Evolutionary conservation across 78 protist species (phyloP).

Genomic region (Pelomyxa schiedti): DNA sequence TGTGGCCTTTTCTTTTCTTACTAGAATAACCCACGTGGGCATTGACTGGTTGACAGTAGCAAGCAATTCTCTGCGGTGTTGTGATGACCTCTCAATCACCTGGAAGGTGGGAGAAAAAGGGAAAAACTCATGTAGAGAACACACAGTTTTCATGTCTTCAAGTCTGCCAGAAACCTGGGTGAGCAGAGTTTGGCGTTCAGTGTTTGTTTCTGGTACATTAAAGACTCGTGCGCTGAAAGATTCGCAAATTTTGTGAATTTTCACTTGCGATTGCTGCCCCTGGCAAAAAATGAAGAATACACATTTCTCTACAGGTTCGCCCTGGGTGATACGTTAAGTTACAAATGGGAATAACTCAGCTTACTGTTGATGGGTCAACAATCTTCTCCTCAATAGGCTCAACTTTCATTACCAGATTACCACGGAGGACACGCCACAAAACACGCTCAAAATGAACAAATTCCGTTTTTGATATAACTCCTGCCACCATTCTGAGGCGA

Average conservation of each 20-base stretch:
- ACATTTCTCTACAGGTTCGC: constrained; percentile 14
- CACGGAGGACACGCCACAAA: constrained; percentile 77
- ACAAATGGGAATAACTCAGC: background rate
- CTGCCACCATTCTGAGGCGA: too few species aligned
- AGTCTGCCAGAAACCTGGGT: constrained; percentile 37
- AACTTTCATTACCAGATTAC: constrained; percentile 66
- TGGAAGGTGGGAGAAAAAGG: too few species aligned
- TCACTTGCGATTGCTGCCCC: constrained; percentile 56
- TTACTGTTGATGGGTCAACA: constrained; percentile 23
- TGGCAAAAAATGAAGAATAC: constrained; percentile 72
- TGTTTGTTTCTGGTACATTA: constrained; percentile 58
- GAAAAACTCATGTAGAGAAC: too few species aligned
- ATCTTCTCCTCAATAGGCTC: constrained; percentile 40
- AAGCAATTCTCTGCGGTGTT: constrained; percentile 35
- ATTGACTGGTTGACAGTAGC: constrained; percentile 11
- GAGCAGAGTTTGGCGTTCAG: constrained; percentile 38
- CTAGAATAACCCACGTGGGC: constrained; percentile 28
- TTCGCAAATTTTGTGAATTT: constrained; percentile 70
- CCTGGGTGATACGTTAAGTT: background rate
- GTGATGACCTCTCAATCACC: constrained; percentile 43
- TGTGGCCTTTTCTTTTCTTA: constrained; percentile 66
- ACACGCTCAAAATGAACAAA: constrained; percentile 61
- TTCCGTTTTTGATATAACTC: too few species aligned
- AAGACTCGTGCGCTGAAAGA: constrained; percentile 66
- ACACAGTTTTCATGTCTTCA: constrained; percentile 16